Conservation (phyloP, 2,329 filamentous ascomycete species). For the Ophiostoma populinum region DNA sequence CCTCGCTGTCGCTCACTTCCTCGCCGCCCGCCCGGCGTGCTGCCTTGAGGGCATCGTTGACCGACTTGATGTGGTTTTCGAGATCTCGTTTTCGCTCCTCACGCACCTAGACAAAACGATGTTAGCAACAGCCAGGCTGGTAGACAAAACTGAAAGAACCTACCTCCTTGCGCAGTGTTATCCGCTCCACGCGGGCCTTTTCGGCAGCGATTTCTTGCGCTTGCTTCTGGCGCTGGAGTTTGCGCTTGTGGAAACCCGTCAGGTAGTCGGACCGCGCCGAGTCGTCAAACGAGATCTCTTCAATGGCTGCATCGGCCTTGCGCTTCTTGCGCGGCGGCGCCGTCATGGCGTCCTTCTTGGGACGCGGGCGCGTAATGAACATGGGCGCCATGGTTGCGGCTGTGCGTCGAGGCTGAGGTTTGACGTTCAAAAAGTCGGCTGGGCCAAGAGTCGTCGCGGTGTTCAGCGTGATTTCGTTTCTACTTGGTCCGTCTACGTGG, state of each 20-base stretch:
- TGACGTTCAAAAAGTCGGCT: too few species aligned
- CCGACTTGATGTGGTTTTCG: constrained; percentile 61
- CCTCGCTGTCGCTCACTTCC: constrained; percentile 27
- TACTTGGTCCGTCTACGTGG: too few species aligned
- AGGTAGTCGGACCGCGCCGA: constrained; percentile 70
- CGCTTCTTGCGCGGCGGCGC: constrained; percentile 39
- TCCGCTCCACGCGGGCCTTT: constrained; percentile 59
- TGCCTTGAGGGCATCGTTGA: constrained; percentile 52
- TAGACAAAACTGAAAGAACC: background rate
- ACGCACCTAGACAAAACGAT: constrained; percentile 54
- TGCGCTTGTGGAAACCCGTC: constrained; percentile 94
- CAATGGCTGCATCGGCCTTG: constrained; percentile 41
- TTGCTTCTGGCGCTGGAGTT: constrained; percentile 65
- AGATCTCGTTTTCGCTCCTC: constrained; percentile 70
- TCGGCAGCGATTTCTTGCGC: constrained; percentile 70
- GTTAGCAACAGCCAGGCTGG: background rate
- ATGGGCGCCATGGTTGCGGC: constrained; percentile 3
- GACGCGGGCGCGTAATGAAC: constrained; percentile 39
- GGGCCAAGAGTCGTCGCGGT: too few species aligned
- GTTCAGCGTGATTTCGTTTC: too few species aligned
- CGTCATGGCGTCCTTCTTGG: constrained; percentile 35
- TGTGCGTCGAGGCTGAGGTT: background rate
- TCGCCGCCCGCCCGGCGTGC: constrained; percentile 31
- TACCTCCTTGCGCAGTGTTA: constrained; percentile 56
- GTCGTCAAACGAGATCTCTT: constrained; percentile 75